Percentiles rank a stretch among this genome's conserved stretches.
These are phyloP conservation scores for Thelephora ganbajun DNA, from an alignment of 768 basidiomycete genomes.

Conservation along the genomic window DNA sequence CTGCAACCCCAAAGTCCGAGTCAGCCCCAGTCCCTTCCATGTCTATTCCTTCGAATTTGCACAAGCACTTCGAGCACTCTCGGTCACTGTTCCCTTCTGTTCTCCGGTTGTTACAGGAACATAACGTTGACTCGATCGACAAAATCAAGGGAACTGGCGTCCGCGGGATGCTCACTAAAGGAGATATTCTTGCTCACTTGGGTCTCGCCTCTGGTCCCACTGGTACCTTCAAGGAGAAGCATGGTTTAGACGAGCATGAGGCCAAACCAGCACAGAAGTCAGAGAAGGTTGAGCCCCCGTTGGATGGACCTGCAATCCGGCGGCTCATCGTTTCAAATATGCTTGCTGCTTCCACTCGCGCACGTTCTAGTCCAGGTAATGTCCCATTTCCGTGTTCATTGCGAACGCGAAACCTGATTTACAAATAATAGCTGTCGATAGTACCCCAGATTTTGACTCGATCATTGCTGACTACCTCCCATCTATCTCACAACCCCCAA, in stretches of 20 bases:
- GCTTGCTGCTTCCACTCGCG: slow-evolving; percentile 38
- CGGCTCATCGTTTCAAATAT: slow-evolving; percentile 49
- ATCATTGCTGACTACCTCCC: slow-evolving; percentile 62
- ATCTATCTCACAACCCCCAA: not conserved
- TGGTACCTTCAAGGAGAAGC: slow-evolving; percentile 53
- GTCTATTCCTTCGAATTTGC: slow-evolving; percentile 9
- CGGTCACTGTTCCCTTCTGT: slow-evolving; percentile 87
- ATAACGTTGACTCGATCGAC: slow-evolving; percentile 41
- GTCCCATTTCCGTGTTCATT: not conserved
- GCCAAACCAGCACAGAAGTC: slow-evolving; percentile 21
- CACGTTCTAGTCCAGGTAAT: slow-evolving; percentile 30
- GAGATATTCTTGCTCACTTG: slow-evolving; percentile 78
- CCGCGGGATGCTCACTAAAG: slow-evolving; percentile 91
- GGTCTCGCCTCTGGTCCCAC: slow-evolving; percentile 70
- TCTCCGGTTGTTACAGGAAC: slow-evolving; percentile 57
- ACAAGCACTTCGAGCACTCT: slow-evolving; percentile 30
- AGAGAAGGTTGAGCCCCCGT: slow-evolving; percentile 29
- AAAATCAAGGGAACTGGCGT: slow-evolving; percentile 80
- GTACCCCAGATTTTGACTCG: slow-evolving; percentile 52
- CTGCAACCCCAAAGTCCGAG: slow-evolving; percentile 20
- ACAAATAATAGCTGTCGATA: slow-evolving; percentile 6
- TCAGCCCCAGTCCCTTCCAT: slow-evolving; percentile 16
- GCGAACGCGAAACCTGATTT: not conserved
- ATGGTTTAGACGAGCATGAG: slow-evolving; percentile 16
- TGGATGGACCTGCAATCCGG: slow-evolving; percentile 55